A percentile compares a stretch with the other conserved stretches of the same genome.
phyloP scores from a whole-genome alignment of 1,284 basidiomycete genomes.

The Malassezia vespertilionis region DNA sequence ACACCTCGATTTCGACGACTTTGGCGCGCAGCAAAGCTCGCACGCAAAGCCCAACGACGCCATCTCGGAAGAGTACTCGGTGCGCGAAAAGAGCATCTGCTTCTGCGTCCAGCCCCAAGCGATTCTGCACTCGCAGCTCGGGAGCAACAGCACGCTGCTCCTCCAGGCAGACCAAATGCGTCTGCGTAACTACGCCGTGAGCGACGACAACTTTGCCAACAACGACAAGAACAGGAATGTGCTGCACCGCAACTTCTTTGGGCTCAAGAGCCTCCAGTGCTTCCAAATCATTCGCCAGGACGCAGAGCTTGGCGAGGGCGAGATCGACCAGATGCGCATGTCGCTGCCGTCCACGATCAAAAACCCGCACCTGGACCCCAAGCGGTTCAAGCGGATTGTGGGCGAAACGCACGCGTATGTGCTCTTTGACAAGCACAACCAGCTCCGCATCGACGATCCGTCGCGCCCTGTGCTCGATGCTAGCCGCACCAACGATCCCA shows the following conservation, averaged over 20 bases:
- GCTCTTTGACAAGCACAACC: slow-evolving; percentile 87
- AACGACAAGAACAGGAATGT: slow-evolving; percentile 76
- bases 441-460: slow-evolving; percentile 16
- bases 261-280: slow-evolving; percentile 69
- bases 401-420: slow-evolving; percentile 76
- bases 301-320: not conserved
- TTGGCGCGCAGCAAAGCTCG: slow-evolving; percentile 8
- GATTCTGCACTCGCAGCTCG: slow-evolving; percentile 61
- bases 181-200: slow-evolving; percentile 67
- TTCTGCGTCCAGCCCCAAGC: slow-evolving; percentile 84
- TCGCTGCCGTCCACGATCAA: slow-evolving; percentile 66
- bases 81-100: slow-evolving; percentile 62
- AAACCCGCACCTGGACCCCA: slow-evolving; percentile 22
- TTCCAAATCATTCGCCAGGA: slow-evolving; percentile 58
- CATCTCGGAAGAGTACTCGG: slow-evolving; percentile 49
- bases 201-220: slow-evolving; percentile 66
- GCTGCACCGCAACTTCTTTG: slow-evolving; percentile 68
- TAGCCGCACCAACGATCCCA: slow-evolving; percentile 32
- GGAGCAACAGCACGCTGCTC: slow-evolving; percentile 60
- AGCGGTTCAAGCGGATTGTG: slow-evolving; percentile 62
- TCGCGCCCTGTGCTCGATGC: slow-evolving; percentile 19
- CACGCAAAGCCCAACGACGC: slow-evolving; percentile 23
- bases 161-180: slow-evolving; percentile 73
- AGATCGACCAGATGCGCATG: slow-evolving; percentile 39
- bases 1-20: slow-evolving; percentile 10